phyloP scores from a whole-genome alignment of 306 rosid species.

The Begonia loranthoides region DNA sequence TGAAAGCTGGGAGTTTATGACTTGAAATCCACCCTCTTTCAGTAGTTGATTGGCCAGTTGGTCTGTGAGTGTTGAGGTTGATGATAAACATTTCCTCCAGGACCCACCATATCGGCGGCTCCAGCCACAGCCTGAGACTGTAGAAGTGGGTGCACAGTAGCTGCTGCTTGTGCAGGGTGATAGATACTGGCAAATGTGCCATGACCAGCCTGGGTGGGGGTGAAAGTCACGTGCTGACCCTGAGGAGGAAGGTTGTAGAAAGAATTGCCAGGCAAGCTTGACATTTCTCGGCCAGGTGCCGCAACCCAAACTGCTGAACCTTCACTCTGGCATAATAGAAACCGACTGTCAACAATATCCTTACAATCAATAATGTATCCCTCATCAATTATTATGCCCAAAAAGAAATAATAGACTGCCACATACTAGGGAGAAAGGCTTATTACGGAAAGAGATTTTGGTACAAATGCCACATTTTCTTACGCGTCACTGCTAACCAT shows the following conservation, averaged over 20 bases:
- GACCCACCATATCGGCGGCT: constrained; percentile 89
- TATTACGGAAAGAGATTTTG: no score
- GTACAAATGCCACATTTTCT: no score
- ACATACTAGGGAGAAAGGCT: no score
- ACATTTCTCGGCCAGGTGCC: constrained; percentile 79
- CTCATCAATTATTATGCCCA: no score
- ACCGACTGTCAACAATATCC: no score
- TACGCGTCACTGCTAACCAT: no score
- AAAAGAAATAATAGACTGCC: no score
- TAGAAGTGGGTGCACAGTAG: constrained; percentile 75
- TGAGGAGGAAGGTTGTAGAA: constrained; percentile 86
- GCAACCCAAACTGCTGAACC: constrained; percentile 91
- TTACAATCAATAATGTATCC: no score
- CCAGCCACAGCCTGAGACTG: constrained; percentile 93
- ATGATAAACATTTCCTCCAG: constrained; percentile 83
- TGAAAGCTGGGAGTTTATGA: constrained; percentile 9
- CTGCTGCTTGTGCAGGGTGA: constrained; percentile 89
- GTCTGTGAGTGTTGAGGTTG: constrained; percentile 84
- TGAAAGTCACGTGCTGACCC: constrained; percentile 71
- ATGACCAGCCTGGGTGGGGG: constrained; percentile 85
- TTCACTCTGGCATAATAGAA: constrained; percentile 42
- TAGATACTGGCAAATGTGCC: constrained; percentile 72
- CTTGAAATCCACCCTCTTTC: constrained; percentile 48
- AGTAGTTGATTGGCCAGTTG: constrained; percentile 92
- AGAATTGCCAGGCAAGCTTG: constrained; percentile 65